phyloP scores from a whole-genome alignment of 768 basidiomycete species.

The Lactarius akahatsu region DNA sequence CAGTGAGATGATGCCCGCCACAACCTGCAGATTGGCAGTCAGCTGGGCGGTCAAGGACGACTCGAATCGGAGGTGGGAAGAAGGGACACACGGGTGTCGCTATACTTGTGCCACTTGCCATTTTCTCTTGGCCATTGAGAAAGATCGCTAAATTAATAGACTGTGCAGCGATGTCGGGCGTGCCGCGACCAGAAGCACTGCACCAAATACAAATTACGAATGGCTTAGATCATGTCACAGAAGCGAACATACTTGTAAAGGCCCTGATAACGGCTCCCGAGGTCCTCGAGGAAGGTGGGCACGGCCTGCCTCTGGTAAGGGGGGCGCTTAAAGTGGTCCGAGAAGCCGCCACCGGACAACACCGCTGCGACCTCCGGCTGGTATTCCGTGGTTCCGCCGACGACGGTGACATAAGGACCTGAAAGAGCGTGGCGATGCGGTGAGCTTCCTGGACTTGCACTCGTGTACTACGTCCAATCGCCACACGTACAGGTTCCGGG shows the following conservation, averaged over 20 bases:
- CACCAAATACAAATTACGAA: neutral
- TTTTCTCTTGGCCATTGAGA: neutral
- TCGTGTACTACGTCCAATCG: neutral
- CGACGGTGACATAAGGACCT: neutral
- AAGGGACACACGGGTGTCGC: neutral
- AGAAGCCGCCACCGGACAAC: neutral
- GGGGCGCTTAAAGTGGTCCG: neutral
- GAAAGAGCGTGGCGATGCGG: neutral
- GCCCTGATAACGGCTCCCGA: neutral
- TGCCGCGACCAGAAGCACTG: neutral
- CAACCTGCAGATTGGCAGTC: neutral
- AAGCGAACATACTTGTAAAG: neutral
- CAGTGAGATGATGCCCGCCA: too few relatives aligned
- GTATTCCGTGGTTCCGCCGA: neutral
- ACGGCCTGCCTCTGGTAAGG: neutral
- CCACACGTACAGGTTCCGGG: neutral
- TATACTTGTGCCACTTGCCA: neutral
- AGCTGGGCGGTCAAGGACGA: neutral
- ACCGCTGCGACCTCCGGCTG: neutral
- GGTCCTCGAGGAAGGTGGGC: neutral
- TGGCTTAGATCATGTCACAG: neutral
- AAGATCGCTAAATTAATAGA: neutral
- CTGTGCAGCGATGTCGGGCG: neutral
- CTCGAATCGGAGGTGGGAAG: too few relatives aligned
- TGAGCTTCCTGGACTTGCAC: neutral